Conservation (phyloP, 2,329 filamentous ascomycete genomes). For the Fusarium tjaetaba region DNA sequence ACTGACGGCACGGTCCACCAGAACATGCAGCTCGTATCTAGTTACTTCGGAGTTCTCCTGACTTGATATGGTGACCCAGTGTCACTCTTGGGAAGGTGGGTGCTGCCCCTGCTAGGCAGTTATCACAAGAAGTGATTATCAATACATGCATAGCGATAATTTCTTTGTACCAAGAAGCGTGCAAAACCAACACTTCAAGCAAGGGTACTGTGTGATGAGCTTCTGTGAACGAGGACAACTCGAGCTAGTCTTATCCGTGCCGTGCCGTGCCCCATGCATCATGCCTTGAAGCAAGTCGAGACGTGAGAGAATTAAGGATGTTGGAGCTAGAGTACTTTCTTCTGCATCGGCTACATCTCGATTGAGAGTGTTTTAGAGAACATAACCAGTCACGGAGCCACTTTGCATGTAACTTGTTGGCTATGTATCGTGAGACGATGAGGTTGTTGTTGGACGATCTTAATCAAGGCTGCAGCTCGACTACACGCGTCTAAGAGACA, state of each 20-base stretch:
- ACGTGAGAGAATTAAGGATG: slow-evolving; percentile 5
- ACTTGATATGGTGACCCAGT: neutral
- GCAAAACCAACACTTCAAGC: slow-evolving; percentile 15
- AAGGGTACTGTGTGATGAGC: slow-evolving; percentile 20
- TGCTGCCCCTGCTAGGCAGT: slow-evolving; percentile 12
- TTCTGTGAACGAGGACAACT: neutral
- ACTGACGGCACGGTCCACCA: slow-evolving; percentile 16
- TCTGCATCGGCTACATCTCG: slow-evolving; percentile 23
- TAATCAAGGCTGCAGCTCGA: slow-evolving; percentile 32
- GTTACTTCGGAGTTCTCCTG: slow-evolving; percentile 14
- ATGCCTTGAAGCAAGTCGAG: slow-evolving; percentile 19
- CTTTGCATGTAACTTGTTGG: slow-evolving; percentile 42
- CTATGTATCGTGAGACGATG: slow-evolving; percentile 9
- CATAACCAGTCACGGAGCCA: slow-evolving; percentile 20
- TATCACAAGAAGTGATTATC: slow-evolving; percentile 11
- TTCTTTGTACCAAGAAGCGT: slow-evolving; percentile 1
- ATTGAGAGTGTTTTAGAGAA: slow-evolving; percentile 12
- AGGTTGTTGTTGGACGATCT: slow-evolving; percentile 26
- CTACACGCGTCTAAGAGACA: slow-evolving; percentile 9
- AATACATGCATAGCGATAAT: slow-evolving; percentile 12
- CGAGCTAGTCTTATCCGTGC: slow-evolving; percentile 17
- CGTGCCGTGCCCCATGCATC: slow-evolving; percentile 14
- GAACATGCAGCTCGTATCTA: neutral
- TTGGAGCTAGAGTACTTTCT: slow-evolving; percentile 10
- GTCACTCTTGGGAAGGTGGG: neutral